Evolutionary conservation across 148 eudicot genomes (phyloP), one percentile per base, ranked within the genome.

Genomic region (Hydrangea macrophylla): DNA sequence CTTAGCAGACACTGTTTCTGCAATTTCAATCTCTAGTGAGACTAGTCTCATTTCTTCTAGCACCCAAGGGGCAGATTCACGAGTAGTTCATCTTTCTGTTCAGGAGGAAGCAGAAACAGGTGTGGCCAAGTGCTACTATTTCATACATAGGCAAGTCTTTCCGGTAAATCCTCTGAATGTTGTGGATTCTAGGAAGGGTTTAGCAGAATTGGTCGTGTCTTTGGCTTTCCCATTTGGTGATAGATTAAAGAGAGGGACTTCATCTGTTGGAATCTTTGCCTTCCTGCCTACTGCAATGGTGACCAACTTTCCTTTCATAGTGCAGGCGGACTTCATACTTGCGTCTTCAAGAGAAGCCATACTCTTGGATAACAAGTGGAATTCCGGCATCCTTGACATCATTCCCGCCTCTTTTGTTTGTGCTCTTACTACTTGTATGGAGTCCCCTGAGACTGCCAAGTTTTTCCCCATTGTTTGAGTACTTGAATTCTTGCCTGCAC

Each of bases 301-400:
- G 15, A 78, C 80, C 2, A 75, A 72, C 50, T 78, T 78, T 45
- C 82, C 82, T 1, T 82, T 82, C 65, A 76, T 82, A 53, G 63
- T 82, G 66, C 82, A 82, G 36, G 82, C 78, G 7, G 85, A 82
- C 61, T 78, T 82, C 60, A 60, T 78, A 25, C 77, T 82, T 13
- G 58, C 76, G 39, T 78, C 82, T 18, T 82, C 82, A 2, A 67
- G 82, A 20, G 82, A 82, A 44, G 66, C 74, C 10, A 75, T 82
- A 54, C 37, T 78, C 25, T 73, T 72, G 30, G 85, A 82, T 31
- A 74, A 57, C 66, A 55, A 22, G 39, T 81, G 84, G 84, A 81
- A 75, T n/a, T 53, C 11, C 26, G 80, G 82, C 11, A 82, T 82
- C 44, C 77, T 78, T 44, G 71, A 55, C 0, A 70, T 69, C 39